Conservation (phyloP, 2,329 filamentous ascomycete species). For the Rhynchosporium agropyri region DNA sequence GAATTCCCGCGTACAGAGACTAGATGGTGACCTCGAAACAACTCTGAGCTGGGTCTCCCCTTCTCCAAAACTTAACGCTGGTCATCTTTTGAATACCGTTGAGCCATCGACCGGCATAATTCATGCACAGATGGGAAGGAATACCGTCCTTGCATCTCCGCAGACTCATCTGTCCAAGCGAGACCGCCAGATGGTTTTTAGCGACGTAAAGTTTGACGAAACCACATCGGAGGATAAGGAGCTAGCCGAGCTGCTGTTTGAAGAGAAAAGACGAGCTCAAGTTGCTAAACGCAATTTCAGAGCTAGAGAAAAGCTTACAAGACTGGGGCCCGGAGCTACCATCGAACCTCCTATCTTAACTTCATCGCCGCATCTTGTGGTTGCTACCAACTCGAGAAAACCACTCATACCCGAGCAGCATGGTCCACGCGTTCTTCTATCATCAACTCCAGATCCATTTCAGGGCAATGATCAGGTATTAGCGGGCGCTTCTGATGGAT, state of each 20-base stretch:
- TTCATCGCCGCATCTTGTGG: background rate
- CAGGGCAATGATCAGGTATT: background rate
- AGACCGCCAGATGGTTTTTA: background rate
- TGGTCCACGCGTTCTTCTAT: background rate
- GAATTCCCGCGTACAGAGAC: background rate
- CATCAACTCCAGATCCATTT: background rate
- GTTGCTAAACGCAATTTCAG: constrained; percentile 7
- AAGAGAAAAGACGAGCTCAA: background rate
- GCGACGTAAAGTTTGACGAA: background rate
- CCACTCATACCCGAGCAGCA: no score
- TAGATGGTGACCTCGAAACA: background rate
- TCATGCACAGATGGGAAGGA: background rate
- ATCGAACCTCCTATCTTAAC: no score
- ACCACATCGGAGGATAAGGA: background rate
- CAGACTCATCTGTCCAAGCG: background rate
- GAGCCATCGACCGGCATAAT: background rate
- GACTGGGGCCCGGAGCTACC: background rate
- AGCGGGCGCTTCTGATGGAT: background rate
- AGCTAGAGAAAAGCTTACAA: background rate
- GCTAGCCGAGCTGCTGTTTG: background rate
- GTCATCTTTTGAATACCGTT: no score
- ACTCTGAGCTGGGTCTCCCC: no score
- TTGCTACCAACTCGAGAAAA: no score
- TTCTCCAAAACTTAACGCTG: background rate
- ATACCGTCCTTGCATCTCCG: background rate